Evolutionary conservation across 2,329 filamentous ascomycete genomes (phyloP).

Genomic region (Drechslerella coelobrocha): DNA sequence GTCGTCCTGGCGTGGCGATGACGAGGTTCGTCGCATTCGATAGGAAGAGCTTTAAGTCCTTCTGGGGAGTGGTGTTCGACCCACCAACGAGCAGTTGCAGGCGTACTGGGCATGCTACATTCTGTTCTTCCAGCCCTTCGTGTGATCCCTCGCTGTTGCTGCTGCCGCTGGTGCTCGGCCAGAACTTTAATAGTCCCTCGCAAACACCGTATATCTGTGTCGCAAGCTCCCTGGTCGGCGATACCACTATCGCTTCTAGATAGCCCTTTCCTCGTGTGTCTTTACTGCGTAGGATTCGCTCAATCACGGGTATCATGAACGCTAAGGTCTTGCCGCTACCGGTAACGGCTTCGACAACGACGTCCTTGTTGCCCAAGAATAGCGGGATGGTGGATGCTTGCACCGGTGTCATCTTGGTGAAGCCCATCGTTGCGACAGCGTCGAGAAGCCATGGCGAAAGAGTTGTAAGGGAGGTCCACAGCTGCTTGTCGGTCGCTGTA

Average conservation of each 20-base stretch:
- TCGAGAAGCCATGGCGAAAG: constrained; percentile 84
- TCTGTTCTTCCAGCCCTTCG: constrained; percentile 30
- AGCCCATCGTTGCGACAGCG: constrained; percentile 82
- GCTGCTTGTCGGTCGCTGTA: constrained; percentile 61
- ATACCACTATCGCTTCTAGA: constrained; percentile 87
- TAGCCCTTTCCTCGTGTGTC: constrained; percentile 74
- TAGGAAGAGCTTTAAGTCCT: constrained; percentile 85
- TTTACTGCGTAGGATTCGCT: constrained; percentile 72
- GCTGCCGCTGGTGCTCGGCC: constrained; percentile 60
- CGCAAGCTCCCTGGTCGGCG: constrained; percentile 86
- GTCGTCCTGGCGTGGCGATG: constrained; percentile 85
- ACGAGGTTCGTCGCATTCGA: constrained; percentile 85
- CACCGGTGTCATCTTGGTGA: constrained; percentile 88
- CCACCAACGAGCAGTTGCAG: constrained; percentile 90
- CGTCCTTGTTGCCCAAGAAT: constrained; percentile 87
- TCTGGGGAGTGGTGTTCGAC: constrained; percentile 74
- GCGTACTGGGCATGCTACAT: constrained; percentile 62
- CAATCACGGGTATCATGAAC: constrained; percentile 82
- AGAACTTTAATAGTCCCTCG: constrained; percentile 78
- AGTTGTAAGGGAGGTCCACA: constrained; percentile 73
- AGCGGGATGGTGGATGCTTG: constrained; percentile 89
- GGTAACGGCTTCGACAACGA: constrained; percentile 91
- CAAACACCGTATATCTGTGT: constrained; percentile 87
- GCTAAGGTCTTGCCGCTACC: constrained; percentile 89
- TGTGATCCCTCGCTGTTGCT: constrained; percentile 56